Percentiles rank a stretch among this genome's conserved stretches.
Conservation (phyloP, 2,329 filamentous ascomycete species). For the Penicillium sp. region DNA sequence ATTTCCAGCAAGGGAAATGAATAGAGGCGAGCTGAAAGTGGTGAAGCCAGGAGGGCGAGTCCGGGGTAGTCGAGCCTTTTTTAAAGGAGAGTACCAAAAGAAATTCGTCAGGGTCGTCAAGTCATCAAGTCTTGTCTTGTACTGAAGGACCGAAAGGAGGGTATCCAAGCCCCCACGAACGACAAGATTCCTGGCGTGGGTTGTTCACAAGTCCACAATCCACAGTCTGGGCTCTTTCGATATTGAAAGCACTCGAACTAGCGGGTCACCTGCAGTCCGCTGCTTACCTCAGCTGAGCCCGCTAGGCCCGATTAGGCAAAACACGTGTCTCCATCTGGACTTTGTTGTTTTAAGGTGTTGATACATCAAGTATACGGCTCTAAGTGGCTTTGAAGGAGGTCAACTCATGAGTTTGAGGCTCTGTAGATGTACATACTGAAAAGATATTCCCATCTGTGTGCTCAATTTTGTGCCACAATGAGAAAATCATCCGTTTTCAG, state of each 20-base stretch:
- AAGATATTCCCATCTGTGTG: no score
- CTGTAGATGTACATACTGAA: no score
- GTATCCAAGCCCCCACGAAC: background rate
- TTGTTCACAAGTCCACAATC: constrained; percentile 2
- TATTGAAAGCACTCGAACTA: constrained; percentile 7
- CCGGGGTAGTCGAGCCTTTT: constrained; percentile 14
- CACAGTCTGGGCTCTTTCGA: constrained; percentile 1
- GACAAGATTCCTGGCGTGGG: constrained; percentile 1
- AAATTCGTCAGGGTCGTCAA: constrained; percentile 47
- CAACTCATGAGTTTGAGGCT: background rate
- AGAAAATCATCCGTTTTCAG: constrained; percentile 5
- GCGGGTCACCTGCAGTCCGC: constrained; percentile 19
- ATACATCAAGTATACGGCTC: background rate
- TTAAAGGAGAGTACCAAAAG: constrained; percentile 37
- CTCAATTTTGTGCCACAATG: no score
- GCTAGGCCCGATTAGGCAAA: constrained; percentile 23
- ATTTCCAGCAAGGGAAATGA: background rate
- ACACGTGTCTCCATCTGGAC: constrained; percentile 8
- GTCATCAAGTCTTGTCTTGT: constrained; percentile 34
- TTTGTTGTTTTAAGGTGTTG: background rate
- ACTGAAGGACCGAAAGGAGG: constrained; percentile 24
- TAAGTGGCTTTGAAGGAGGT: background rate
- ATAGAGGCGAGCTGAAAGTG: background rate
- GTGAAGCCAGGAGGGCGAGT: constrained; percentile 4
- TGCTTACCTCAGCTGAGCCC: constrained; percentile 17